These are phyloP conservation scores for Globisporangium camurandrum DNA, from an alignment of 352 stramenopile genomes.

Conservation along the genomic window DNA sequence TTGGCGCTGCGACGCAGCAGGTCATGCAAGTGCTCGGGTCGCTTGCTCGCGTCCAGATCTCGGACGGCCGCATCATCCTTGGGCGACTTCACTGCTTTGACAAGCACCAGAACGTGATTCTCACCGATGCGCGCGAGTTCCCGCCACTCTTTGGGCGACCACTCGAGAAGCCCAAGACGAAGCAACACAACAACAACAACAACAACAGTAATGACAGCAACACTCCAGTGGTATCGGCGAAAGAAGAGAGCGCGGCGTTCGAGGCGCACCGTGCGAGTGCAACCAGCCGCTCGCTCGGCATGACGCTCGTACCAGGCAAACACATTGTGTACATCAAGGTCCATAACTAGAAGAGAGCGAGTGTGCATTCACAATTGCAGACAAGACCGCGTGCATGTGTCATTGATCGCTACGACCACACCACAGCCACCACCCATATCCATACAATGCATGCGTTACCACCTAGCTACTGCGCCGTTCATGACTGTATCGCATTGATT, in stretches of 20 bases:
- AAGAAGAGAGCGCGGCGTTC: constrained; percentile 12
- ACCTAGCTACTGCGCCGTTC: not conserved
- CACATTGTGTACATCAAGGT: constrained; percentile 76
- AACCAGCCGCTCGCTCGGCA: constrained; percentile 48
- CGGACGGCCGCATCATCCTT: constrained; percentile 57
- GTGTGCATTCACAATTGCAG: not conserved
- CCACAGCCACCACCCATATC: not conserved
- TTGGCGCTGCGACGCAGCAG: constrained; percentile 38
- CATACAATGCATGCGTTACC: not conserved
- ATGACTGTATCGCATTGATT: constrained; percentile 18
- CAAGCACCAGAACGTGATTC: constrained; percentile 78
- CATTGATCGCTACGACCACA: not conserved
- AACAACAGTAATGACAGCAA: constrained; percentile 11
- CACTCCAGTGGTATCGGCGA: not conserved
- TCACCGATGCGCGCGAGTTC: constrained; percentile 64
- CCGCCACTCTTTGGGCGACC: constrained; percentile 23
- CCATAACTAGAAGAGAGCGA: constrained; percentile 6
- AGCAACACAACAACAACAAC: constrained; percentile 2
- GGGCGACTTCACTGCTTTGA: constrained; percentile 74
- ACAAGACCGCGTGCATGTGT: not conserved
- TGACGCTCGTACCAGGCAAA: constrained; percentile 71
- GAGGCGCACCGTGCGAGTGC: constrained; percentile 14
- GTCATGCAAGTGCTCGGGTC: constrained; percentile 56
- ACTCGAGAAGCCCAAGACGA: not conserved
- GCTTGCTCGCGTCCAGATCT: constrained; percentile 56